Conservation (phyloP, 495 filamentous ascomycete species). For the Halenospora varia region DNA sequence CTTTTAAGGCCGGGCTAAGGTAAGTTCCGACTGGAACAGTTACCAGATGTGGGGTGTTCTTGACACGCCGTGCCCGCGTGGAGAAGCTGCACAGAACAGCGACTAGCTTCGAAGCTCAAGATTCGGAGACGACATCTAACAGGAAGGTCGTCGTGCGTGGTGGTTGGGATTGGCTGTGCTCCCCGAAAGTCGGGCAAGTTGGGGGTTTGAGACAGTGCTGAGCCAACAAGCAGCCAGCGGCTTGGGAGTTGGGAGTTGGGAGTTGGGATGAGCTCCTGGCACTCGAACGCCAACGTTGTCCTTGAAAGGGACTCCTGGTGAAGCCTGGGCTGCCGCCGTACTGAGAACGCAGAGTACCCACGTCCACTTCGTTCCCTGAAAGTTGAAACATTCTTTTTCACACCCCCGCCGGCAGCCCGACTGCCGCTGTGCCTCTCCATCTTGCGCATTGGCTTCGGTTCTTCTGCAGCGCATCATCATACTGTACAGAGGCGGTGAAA, state of each 20-base stretch:
- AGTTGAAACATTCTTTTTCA: neutral
- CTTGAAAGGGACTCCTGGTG: too few species aligned
- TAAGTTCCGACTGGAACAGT: neutral
- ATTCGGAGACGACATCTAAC: neutral
- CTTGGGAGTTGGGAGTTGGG: neutral
- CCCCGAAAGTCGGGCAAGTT: neutral
- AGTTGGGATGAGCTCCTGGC: too few species aligned
- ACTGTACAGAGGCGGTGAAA: neutral
- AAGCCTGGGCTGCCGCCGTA: too few species aligned
- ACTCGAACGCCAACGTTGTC: too few species aligned
- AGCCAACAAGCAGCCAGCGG: neutral
- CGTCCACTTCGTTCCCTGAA: neutral
- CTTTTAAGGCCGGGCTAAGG: neutral
- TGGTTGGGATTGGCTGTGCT: neutral
- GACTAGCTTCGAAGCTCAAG: neutral
- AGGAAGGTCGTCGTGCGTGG: neutral
- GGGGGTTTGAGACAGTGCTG: neutral
- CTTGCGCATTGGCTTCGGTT: neutral
- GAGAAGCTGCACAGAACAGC: slow-evolving; percentile 9
- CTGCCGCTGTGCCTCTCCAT: neutral
- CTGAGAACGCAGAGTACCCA: too few species aligned
- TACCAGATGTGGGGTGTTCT: slow-evolving; percentile 6
- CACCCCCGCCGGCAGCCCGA: slow-evolving; percentile 2
- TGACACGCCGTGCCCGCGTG: neutral
- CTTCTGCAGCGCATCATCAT: neutral